Evolutionary conservation across 805 yeast species (phyloP).

Genomic region (Debaryomyces maramus): DNA sequence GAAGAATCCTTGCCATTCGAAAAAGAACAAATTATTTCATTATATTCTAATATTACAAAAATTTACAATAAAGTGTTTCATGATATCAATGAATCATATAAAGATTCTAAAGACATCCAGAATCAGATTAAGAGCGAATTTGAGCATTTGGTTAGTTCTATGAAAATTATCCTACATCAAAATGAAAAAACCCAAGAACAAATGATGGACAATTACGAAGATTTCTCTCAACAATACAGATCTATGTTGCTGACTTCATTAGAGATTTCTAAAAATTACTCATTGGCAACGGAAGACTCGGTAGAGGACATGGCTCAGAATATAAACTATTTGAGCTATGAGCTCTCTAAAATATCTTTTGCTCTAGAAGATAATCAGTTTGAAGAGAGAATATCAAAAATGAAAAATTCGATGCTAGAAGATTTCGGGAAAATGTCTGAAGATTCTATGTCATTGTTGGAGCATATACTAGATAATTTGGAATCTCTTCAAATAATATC

Average conservation of each 20-base stretch:
- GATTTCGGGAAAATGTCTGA: slow-evolving; percentile 4
- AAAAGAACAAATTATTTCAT: slow-evolving; percentile 47
- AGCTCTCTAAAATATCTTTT: slow-evolving; percentile 1
- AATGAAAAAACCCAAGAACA: slow-evolving; percentile 7
- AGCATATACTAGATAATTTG: slow-evolving; percentile 4
- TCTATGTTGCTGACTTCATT: background rate
- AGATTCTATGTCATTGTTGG: slow-evolving; percentile 1
- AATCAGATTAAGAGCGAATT: slow-evolving; percentile 4
- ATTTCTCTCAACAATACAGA: slow-evolving; percentile 6
- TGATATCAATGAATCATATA: slow-evolving; percentile 10
- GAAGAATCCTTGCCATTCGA: slow-evolving; percentile 53
- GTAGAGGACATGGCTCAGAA: slow-evolving; percentile 2
- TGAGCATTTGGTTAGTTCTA: slow-evolving; percentile 4
- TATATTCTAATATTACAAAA: slow-evolving; percentile 49
- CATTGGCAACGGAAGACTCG: slow-evolving; percentile 1
- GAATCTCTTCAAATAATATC: slow-evolving; percentile 2
- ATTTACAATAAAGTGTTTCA: slow-evolving; percentile 11
- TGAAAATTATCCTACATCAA: slow-evolving; percentile 4
- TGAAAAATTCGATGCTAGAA: slow-evolving; percentile 3
- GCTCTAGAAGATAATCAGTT: slow-evolving; percentile 4
- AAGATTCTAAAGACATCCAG: slow-evolving; percentile 3
- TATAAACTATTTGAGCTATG: background rate
- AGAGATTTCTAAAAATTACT: slow-evolving; percentile 4
- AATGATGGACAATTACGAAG: slow-evolving; percentile 7
- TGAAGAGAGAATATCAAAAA: background rate